phyloP scores from a whole-genome alignment of 2,329 filamentous ascomycete species.

The Colletotrichum aenigma region DNA sequence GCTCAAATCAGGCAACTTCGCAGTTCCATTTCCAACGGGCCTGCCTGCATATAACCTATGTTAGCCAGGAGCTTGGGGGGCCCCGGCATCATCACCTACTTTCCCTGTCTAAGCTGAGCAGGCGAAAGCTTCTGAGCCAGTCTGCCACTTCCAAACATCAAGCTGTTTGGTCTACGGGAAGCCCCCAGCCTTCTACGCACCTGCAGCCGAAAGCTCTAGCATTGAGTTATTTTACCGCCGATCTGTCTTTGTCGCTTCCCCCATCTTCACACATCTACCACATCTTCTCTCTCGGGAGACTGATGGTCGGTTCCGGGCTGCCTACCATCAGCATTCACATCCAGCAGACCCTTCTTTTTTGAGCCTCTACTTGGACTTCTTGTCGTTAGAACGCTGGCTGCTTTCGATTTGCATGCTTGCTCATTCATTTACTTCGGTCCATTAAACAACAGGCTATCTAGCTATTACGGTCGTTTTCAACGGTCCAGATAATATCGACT shows the following conservation, averaged over 20 bases:
- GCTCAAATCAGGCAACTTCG: neutral
- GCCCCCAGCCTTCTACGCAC: neutral
- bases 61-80: neutral
- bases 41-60: neutral
- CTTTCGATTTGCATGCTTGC: neutral
- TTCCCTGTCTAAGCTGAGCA: neutral
- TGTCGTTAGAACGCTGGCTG: neutral
- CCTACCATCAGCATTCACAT: neutral
- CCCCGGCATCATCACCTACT: neutral
- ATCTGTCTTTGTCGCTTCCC: neutral
- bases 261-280: neutral
- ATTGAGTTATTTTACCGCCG: neutral
- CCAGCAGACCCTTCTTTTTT: neutral
- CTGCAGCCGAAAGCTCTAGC: neutral
- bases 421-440: neutral
- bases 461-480: neutral
- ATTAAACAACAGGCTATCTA: neutral
- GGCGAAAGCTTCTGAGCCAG: neutral
- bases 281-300: neutral
- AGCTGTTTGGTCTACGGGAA: neutral
- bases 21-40: neutral
- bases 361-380: neutral
- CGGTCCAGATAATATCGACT: neutral
- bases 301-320: neutral
- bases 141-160: neutral